Evolutionary conservation across 2,329 filamentous ascomycete species (phyloP).

Genomic region (Trichoderma sp.): DNA sequence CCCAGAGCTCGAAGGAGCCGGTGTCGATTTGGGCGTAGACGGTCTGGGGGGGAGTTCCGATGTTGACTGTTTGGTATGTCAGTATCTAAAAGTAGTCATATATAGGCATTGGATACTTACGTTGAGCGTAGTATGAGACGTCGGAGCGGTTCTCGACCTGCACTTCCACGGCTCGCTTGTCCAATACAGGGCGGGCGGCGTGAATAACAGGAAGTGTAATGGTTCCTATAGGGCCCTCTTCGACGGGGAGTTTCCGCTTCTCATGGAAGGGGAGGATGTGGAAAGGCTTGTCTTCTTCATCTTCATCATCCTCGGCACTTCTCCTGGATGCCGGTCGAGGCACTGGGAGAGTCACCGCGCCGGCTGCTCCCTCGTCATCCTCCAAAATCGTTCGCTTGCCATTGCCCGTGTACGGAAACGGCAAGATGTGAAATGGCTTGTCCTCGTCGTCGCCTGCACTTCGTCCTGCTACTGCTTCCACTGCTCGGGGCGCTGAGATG

Average conservation of each 20-base stretch:
- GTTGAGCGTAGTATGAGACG: constrained; percentile 57
- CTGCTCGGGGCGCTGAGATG: not conserved
- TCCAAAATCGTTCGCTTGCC: constrained; percentile 21
- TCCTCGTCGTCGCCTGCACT: not conserved
- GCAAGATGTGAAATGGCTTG: constrained; percentile 17
- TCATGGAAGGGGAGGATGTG: constrained; percentile 22
- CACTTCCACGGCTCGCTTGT: constrained; percentile 49
- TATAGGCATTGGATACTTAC: constrained; percentile 36
- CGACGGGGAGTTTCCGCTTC: constrained; percentile 21
- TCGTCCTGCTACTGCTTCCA: not conserved
- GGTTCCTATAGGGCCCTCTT: constrained; percentile 30
- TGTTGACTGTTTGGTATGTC: constrained; percentile 41
- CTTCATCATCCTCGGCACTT: not conserved
- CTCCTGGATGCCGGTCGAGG: constrained; percentile 12
- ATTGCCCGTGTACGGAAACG: not conserved
- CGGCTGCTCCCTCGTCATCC: constrained; percentile 20
- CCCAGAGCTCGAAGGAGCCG: constrained; percentile 64
- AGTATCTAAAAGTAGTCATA: not conserved
- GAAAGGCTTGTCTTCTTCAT: constrained; percentile 11
- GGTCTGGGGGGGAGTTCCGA: constrained; percentile 58
- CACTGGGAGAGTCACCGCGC: constrained; percentile 28
- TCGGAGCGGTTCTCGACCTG: constrained; percentile 56
- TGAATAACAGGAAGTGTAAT: constrained; percentile 40
- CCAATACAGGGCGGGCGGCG: constrained; percentile 40
- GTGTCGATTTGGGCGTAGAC: constrained; percentile 62